These are phyloP conservation scores for Acidomyces sp. DNA, from an alignment of 495 filamentous ascomycete genomes.

Conservation along the genomic window DNA sequence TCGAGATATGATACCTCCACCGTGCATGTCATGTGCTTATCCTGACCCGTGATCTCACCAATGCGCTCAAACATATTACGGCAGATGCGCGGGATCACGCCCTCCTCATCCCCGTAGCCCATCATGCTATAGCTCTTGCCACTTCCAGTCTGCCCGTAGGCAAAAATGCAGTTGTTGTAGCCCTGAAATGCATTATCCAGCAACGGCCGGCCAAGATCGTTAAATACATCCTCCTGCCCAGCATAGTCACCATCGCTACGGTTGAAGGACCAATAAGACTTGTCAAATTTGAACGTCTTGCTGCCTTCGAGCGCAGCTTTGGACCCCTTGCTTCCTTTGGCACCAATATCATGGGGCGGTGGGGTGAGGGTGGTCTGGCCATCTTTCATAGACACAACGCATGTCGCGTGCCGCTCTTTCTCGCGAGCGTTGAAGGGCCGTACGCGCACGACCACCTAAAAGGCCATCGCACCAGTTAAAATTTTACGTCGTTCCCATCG, in stretches of 20 bases:
- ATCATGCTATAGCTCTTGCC: constrained; percentile 99
- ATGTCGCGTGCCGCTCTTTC: constrained; percentile 79
- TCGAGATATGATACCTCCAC: constrained; percentile 98
- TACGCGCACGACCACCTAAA: constrained; percentile 93
- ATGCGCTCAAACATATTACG: constrained; percentile 94
- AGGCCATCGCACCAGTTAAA: too few relatives aligned
- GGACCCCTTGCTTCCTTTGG: constrained; percentile 38
- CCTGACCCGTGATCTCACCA: constrained; percentile 49
- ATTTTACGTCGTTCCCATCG: too few relatives aligned
- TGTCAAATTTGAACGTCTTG: constrained; percentile 91
- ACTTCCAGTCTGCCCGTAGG: constrained; percentile 96
- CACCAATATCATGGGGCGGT: constrained; percentile 46
- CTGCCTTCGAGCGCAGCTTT: constrained; percentile 59
- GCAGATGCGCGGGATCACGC: constrained; percentile 97
- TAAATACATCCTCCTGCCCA: constrained; percentile 77
- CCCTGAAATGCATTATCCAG: constrained; percentile 97
- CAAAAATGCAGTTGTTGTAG: constrained; percentile 99
- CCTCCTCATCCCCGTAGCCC: constrained; percentile 92
- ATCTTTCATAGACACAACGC: constrained; percentile 93
- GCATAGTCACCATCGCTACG: constrained; percentile 69
- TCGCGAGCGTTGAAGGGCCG: constrained; percentile 86
- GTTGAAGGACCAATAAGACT: constrained; percentile 96
- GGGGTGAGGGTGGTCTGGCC: constrained; percentile 77
- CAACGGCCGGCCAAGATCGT: constrained; percentile 76
- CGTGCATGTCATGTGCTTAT: constrained; percentile 71